Base-by-base conservation (phyloP, 2,329 filamentous ascomycete species). In the Ophiostoma sp. region DNA sequence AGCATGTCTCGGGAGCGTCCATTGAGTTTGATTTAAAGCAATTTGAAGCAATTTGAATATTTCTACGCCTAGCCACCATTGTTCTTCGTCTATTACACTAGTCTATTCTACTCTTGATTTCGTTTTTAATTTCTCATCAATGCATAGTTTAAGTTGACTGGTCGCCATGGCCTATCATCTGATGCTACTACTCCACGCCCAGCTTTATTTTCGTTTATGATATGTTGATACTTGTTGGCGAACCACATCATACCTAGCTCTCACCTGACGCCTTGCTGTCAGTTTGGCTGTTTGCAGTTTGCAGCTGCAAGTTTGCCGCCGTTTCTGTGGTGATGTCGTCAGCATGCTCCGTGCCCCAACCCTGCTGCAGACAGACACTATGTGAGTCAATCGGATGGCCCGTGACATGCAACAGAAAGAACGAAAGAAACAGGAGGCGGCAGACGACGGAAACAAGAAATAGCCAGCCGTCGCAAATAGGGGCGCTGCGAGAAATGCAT, bases 351-450 rank as follows among this genome's bases (percentile, higher is more conserved):
- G 41, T 40, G 55, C 66, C 18, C 27, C 1, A 27, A 27, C 27
- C 27, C 27, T 27, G 8, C 49, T 2, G 55, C 55, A 38, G 52
- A 18, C 42, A 58, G 45, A 52, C 40, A 47, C 40, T 55, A 67
- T 58, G 66, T 67, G 66, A 67, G 52, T 67, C 66, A 67, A 11
- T 58, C n/a, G 41, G 16, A 44, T 44, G 62, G 40, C 27, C 40
- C 38, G 38, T 63, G 58, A 42, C 58, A 63, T 40, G n/a, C 11
- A 11, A n/a, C 27, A 38, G 4, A 16, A 38, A 3, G 36, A 8
- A 40, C 27, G 27, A 27, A 27, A 27, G 27, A 27, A 27, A 60
- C n/a, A 3, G 16, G 16, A 27, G n/a, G 27, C 27, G 27, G 27
- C n/a, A 27, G 8, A 18, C 5, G 6, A 4, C 18, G 11, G 40